Evolutionary conservation across 192 early-diverging fungal species (phyloP).

Genomic region (Chytriomyces sp.): DNA sequence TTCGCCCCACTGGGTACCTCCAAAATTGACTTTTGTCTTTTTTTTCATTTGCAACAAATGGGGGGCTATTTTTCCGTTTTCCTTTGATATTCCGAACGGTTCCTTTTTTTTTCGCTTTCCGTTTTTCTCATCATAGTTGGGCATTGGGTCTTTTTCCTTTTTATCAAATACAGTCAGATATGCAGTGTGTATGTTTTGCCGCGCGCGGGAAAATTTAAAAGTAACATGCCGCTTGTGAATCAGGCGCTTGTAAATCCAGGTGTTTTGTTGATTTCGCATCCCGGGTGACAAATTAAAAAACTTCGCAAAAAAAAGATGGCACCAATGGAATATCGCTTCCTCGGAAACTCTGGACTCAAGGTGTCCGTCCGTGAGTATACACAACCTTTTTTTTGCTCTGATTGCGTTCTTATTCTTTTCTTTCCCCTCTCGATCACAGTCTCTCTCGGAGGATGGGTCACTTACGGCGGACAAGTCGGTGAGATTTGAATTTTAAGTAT

Average conservation of each 20-base stretch:
- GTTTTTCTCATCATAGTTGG: too few relatives aligned
- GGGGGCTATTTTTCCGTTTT: too few relatives aligned
- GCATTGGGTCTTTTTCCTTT: too few relatives aligned
- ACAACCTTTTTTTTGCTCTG: too few relatives aligned
- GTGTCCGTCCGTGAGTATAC: conserved; percentile 66
- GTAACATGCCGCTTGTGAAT: neutral
- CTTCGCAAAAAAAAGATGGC: neutral
- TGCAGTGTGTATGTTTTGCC: neutral
- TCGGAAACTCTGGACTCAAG: conserved; percentile 79
- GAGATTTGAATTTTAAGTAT: neutral
- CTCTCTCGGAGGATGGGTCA: conserved; percentile 52
- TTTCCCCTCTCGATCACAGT: neutral
- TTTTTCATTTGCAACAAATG: too few relatives aligned
- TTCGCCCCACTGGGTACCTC: too few relatives aligned
- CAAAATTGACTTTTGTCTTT: too few relatives aligned
- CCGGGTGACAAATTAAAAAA: neutral
- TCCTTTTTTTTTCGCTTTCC: too few relatives aligned
- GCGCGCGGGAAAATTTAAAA: neutral
- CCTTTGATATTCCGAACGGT: too few relatives aligned
- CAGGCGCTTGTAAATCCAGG: neutral
- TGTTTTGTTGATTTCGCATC: neutral
- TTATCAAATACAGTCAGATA: too few relatives aligned
- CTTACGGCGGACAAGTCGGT: conserved; percentile 65
- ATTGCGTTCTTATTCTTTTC: neutral
- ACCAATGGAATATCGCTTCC: conserved; percentile 79